phyloP scores from a whole-genome alignment of 2,329 filamentous ascomycete species.

The Trichoderma sp. region DNA sequence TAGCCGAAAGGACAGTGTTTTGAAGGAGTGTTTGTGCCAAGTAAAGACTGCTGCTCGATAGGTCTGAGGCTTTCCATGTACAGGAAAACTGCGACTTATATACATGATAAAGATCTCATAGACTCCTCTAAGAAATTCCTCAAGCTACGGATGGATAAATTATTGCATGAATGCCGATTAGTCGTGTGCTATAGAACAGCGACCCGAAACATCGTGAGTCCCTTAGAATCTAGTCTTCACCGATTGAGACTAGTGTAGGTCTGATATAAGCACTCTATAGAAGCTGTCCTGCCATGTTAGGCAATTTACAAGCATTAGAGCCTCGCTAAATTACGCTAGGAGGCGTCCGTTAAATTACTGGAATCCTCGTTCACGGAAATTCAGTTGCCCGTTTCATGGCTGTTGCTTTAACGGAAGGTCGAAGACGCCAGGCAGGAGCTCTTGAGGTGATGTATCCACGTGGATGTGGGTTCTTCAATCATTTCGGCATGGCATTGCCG shows the following conservation, averaged over 20 bases:
- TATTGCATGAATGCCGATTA: neutral
- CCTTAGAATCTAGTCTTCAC: neutral
- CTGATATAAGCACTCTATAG: conserved; percentile 25
- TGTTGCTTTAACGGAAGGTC: conserved; percentile 6
- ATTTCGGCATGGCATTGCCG: conserved; percentile 9
- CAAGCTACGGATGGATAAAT: neutral
- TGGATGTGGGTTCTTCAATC: neutral
- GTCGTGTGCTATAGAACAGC: neutral
- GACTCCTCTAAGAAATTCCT: neutral
- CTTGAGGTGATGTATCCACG: too few relatives aligned
- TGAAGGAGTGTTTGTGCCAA: neutral
- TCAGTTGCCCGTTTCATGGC: neutral
- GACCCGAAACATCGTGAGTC: conserved; percentile 3
- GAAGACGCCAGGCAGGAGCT: neutral
- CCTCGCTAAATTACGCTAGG: neutral
- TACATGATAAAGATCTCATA: neutral
- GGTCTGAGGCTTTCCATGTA: neutral
- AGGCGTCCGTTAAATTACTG: conserved; percentile 10
- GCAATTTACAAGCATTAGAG: neutral
- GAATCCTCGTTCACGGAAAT: neutral
- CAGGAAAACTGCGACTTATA: neutral
- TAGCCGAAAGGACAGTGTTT: too few relatives aligned
- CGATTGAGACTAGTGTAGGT: neutral
- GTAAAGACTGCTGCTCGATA: neutral
- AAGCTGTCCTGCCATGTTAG: conserved; percentile 6